Evolutionary conservation across 2,329 filamentous ascomycete species (phyloP).

Genomic region (Leptographium radiaticola): DNA sequence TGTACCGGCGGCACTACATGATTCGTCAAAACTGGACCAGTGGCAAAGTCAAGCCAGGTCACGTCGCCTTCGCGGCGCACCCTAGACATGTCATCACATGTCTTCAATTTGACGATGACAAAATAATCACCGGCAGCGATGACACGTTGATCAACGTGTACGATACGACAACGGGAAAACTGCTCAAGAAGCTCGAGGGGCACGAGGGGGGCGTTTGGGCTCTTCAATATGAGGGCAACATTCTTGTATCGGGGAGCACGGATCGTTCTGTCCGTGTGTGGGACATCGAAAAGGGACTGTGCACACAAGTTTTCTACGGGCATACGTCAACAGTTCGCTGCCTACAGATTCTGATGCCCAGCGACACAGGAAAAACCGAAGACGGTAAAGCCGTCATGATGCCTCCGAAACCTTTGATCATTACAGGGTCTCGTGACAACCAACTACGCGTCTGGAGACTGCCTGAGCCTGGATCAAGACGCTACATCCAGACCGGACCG

Average conservation of each 20-base stretch:
- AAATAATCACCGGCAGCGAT: conserved; percentile 94
- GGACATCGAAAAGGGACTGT: conserved; percentile 89
- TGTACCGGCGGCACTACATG: conserved; percentile 85
- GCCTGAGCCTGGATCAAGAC: conserved; percentile 63
- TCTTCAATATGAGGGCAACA: conserved; percentile 89
- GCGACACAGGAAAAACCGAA: conserved; percentile 55
- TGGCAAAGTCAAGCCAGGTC: conserved; percentile 68
- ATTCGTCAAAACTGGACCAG: conserved; percentile 90
- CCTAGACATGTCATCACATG: conserved; percentile 95
- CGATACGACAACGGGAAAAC: conserved; percentile 83
- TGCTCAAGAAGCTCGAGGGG: conserved; percentile 73
- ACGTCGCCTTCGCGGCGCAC: conserved; percentile 93
- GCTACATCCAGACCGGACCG: conserved; percentile 67
- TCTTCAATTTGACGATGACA: conserved; percentile 93
- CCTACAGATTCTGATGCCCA: conserved; percentile 84
- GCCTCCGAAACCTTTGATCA: conserved; percentile 89
- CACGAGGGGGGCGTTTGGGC: conserved; percentile 98
- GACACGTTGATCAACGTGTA: conserved; percentile 97
- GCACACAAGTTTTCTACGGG: conserved; percentile 91
- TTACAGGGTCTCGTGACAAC: conserved; percentile 91
- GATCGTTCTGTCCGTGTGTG: conserved; percentile 98
- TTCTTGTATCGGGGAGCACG: conserved; percentile 87
- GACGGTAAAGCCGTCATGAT: conserved; percentile 73
- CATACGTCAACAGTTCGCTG: conserved; percentile 96
- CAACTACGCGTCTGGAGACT: conserved; percentile 90